Conservation (phyloP, 495 filamentous ascomycete genomes). For the Aspergillus steynii region DNA sequence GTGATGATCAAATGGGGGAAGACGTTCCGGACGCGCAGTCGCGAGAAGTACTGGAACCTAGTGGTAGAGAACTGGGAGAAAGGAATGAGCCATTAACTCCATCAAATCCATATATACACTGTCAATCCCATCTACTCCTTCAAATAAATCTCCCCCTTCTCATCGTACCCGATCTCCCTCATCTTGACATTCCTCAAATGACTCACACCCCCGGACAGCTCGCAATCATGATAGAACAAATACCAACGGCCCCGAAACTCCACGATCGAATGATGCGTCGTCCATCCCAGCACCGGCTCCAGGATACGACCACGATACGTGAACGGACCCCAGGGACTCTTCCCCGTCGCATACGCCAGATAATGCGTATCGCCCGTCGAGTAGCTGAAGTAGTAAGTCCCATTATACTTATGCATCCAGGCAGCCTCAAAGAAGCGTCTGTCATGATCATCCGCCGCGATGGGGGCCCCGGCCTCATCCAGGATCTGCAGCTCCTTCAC, state of each 20-base stretch:
- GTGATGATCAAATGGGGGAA: constrained; percentile 59
- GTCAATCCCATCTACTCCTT: constrained; percentile 12
- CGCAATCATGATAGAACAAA: constrained; percentile 73
- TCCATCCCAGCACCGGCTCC: constrained; percentile 76
- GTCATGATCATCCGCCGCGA: constrained; percentile 66
- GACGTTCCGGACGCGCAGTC: constrained; percentile 35
- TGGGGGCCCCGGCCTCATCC: constrained; percentile 56
- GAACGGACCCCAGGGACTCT: constrained; percentile 66
- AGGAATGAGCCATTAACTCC: constrained; percentile 39
- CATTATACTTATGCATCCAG: constrained; percentile 68
- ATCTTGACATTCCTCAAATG: constrained; percentile 71
- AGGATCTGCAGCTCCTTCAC: constrained; percentile 57
- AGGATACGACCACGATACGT: constrained; percentile 67
- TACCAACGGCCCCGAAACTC: constrained; percentile 70
- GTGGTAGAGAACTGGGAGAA: constrained; percentile 41
- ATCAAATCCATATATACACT: neutral
- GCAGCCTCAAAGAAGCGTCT: constrained; percentile 77
- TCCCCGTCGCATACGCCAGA: constrained; percentile 63
- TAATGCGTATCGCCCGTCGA: constrained; percentile 75
- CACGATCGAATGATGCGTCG: constrained; percentile 76
- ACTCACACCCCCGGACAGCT: constrained; percentile 59
- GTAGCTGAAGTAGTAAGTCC: constrained; percentile 72
- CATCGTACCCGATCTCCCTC: constrained; percentile 70
- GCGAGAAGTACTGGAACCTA: constrained; percentile 43
- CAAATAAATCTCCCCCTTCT: constrained; percentile 55